Conservation (phyloP, 495 filamentous ascomycete genomes). For the Astrothelium subdiscretum region DNA sequence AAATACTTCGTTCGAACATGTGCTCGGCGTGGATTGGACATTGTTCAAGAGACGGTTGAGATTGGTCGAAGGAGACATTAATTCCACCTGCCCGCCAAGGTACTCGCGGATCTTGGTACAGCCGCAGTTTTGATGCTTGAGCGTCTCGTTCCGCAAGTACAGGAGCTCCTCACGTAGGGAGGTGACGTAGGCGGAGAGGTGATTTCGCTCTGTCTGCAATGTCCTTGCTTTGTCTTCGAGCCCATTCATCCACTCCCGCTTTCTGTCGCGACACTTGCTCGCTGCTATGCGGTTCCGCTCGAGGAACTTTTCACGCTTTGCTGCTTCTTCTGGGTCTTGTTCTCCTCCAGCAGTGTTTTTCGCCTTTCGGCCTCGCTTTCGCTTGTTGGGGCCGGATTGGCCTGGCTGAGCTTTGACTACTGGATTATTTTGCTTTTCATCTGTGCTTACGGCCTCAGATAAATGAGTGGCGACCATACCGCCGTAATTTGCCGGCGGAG, state of each 20-base stretch:
- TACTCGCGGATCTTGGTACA: constrained; percentile 18
- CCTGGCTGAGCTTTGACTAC: not conserved
- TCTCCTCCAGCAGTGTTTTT: too few species aligned
- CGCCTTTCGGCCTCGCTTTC: too few species aligned
- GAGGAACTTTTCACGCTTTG: constrained; percentile 41
- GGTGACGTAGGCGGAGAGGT: constrained; percentile 19
- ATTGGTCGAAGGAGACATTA: not conserved
- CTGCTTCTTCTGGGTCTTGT: constrained; percentile 5
- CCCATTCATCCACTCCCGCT: constrained; percentile 46
- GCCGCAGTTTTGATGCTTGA: constrained; percentile 32
- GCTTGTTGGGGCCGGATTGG: not conserved
- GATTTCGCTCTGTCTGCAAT: constrained; percentile 17
- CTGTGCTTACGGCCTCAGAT: not conserved
- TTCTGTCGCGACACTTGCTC: constrained; percentile 78
- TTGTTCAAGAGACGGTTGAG: not conserved
- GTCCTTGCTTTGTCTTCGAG: constrained; percentile 19
- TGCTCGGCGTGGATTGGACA: too few species aligned
- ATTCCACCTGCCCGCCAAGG: constrained; percentile 5
- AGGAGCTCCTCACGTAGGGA: constrained; percentile 32
- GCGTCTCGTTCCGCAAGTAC: constrained; percentile 31
- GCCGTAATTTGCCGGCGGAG: not conserved
- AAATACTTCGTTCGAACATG: too few species aligned
- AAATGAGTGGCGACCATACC: not conserved
- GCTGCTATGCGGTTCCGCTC: constrained; percentile 77
- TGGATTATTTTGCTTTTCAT: not conserved